Conservation (phyloP, 345 rosid genomes). For the Barbarea vulgaris region DNA sequence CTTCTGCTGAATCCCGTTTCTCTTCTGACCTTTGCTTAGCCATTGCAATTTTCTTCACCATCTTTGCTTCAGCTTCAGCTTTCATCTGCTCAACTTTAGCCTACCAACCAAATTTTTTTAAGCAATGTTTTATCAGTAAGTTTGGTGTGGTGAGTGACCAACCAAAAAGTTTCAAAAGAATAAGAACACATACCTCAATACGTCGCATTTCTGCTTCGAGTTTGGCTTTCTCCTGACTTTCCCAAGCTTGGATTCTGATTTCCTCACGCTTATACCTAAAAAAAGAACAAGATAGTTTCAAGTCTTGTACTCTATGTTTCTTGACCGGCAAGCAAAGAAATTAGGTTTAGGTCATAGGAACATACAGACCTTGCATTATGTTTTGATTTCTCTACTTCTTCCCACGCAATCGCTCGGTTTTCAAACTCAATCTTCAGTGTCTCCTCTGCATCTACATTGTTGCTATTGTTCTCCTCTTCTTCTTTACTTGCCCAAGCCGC, state of each 20-base stretch:
- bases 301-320: neutral
- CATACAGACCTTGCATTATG: constrained; percentile 70
- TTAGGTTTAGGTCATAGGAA: constrained; percentile 24
- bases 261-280: constrained; percentile 88
- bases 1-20: constrained; percentile 76
- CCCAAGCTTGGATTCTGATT: constrained; percentile 91
- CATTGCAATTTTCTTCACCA: constrained; percentile 73
- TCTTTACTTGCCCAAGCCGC: constrained; percentile 97
- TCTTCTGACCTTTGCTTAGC: constrained; percentile 80
- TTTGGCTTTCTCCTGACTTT: constrained; percentile 82
- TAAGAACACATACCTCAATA: constrained; percentile 59
- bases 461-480: constrained; percentile 50
- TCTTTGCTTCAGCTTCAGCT: constrained; percentile 76
- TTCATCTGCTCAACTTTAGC: constrained; percentile 83
- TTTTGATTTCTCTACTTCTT: constrained; percentile 90
- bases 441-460: constrained; percentile 43
- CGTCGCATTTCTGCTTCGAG: constrained; percentile 81
- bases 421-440: constrained; percentile 49
- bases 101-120: constrained; percentile 40
- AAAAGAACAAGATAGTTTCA: neutral
- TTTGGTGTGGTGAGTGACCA: neutral
- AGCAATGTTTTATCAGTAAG: neutral
- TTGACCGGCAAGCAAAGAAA: neutral
- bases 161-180: neutral
- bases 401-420: constrained; percentile 82